These are phyloP conservation scores for Schwanniomyces polymorphus DNA, from an alignment of 805 yeast species.

Conservation along the genomic window DNA sequence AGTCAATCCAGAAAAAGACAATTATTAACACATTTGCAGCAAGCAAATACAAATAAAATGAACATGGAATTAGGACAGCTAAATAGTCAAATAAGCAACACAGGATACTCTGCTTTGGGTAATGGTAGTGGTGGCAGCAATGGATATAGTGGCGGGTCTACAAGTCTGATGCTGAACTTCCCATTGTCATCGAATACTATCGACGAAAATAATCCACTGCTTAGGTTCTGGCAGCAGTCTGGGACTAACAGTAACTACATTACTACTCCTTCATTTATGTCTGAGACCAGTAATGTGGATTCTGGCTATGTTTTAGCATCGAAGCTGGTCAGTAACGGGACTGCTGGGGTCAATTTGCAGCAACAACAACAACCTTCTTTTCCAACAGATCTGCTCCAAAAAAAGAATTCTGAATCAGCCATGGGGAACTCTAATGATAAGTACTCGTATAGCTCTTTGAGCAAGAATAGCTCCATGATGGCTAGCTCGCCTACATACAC, in stretches of 20 bases:
- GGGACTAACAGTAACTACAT: neutral
- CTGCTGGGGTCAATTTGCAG: slow-evolving; percentile 1
- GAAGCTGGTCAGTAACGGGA: neutral
- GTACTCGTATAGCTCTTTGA: neutral
- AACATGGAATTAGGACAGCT: slow-evolving; percentile 6
- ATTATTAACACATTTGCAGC: slow-evolving; percentile 1
- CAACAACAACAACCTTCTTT: neutral
- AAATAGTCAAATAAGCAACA: slow-evolving; percentile 5
- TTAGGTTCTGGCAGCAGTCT: slow-evolving; percentile 14
- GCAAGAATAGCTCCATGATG: slow-evolving; percentile 16
- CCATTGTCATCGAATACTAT: slow-evolving; percentile 1
- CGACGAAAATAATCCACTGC: slow-evolving; percentile 6
- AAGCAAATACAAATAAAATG: neutral
- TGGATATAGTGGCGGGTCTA: neutral
- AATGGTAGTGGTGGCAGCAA: neutral
- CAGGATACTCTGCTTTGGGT: slow-evolving; percentile 1
- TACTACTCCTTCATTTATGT: slow-evolving; percentile 5
- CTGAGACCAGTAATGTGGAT: neutral
- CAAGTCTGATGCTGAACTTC: slow-evolving; percentile 1
- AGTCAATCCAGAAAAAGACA: neutral
- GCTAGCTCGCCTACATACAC: slow-evolving; percentile 31
- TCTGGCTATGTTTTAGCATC: neutral
- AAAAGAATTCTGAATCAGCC: slow-evolving; percentile 3
- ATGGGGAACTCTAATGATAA: neutral
- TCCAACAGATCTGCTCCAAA: neutral